A percentile compares a stretch with the other conserved stretches of the same genome.
Conservation (phyloP, 2,329 filamentous ascomycete species). For the Aureobasidium sp. region DNA sequence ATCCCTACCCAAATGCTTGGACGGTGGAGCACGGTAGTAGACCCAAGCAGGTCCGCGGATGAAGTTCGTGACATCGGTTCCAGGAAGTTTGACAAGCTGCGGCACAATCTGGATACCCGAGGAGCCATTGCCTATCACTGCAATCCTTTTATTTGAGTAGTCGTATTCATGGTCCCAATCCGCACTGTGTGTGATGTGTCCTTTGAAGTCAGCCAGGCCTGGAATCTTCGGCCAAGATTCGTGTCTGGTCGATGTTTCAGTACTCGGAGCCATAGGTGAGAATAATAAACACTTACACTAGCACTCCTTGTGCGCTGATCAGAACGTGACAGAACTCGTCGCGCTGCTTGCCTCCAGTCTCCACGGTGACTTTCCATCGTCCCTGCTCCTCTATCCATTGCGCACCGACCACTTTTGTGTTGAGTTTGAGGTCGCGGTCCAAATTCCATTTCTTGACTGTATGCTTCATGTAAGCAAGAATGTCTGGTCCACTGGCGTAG, state of each 20-base stretch:
- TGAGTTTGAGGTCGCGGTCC: too few relatives aligned
- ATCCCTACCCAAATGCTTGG: constrained; percentile 21
- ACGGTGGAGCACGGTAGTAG: constrained; percentile 35
- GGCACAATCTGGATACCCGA: constrained; percentile 38
- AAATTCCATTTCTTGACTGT: too few relatives aligned
- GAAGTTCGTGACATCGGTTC: constrained; percentile 27
- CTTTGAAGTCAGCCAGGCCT: constrained; percentile 37
- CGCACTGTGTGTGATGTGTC: constrained; percentile 39
- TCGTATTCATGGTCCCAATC: constrained; percentile 36
- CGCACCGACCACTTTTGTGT: too few relatives aligned
- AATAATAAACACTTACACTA: constrained; percentile 31
- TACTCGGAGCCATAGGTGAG: too few relatives aligned
- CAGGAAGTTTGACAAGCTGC: neutral
- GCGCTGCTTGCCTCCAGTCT: too few relatives aligned
- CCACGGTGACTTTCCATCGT: too few relatives aligned
- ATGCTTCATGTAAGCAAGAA: too few relatives aligned
- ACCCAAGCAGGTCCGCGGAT: constrained; percentile 28
- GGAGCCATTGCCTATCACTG: constrained; percentile 38
- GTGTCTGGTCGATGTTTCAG: constrained; percentile 32
- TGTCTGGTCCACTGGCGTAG: too few relatives aligned
- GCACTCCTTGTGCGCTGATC: constrained; percentile 39
- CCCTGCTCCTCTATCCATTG: too few relatives aligned
- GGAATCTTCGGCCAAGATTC: constrained; percentile 35
- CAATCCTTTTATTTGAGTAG: constrained; percentile 35
- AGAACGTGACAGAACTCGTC: constrained; percentile 30